Evolutionary conservation across 257 asterid genomes (phyloP).

Genomic region (Ilex aquifolium): DNA sequence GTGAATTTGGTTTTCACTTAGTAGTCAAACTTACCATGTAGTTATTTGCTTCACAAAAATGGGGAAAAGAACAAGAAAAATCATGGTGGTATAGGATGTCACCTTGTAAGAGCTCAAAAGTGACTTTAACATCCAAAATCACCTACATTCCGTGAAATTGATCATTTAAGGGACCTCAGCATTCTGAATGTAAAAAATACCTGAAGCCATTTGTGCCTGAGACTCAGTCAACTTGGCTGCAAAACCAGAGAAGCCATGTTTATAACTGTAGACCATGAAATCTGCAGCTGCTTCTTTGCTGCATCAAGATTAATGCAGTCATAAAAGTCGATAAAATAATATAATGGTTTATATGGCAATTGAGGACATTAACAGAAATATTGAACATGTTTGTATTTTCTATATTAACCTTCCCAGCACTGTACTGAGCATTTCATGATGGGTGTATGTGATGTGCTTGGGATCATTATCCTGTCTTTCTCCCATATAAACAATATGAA

Average conservation of each 20-base stretch:
- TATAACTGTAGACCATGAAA: conserved; percentile 49
- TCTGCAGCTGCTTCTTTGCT: conserved; percentile 34
- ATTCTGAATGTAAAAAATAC: conserved; percentile 1
- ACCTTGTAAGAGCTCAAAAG: too few species aligned
- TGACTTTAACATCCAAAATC: too few species aligned
- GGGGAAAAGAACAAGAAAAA: too few species aligned
- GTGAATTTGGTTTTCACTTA: too few species aligned
- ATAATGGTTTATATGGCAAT: too few species aligned
- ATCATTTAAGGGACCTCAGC: too few species aligned
- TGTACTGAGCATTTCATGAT: conserved; percentile 37
- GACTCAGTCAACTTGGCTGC: conserved; percentile 43
- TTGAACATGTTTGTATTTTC: background rate
- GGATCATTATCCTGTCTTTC: conserved; percentile 35
- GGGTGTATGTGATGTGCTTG: conserved; percentile 28
- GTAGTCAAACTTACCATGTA: too few species aligned
- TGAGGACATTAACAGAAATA: background rate
- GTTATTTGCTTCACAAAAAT: too few species aligned
- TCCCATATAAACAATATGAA: conserved; percentile 47
- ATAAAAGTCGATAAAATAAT: too few species aligned
- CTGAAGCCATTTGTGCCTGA: conserved; percentile 33
- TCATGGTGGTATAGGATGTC: too few species aligned
- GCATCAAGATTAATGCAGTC: conserved; percentile 5
- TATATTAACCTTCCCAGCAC: conserved; percentile 36
- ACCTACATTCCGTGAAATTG: too few species aligned
- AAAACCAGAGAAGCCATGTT: conserved; percentile 53